Base-by-base conservation (phyloP, 2,329 filamentous ascomycete species). In the Diaporthe eres region DNA sequence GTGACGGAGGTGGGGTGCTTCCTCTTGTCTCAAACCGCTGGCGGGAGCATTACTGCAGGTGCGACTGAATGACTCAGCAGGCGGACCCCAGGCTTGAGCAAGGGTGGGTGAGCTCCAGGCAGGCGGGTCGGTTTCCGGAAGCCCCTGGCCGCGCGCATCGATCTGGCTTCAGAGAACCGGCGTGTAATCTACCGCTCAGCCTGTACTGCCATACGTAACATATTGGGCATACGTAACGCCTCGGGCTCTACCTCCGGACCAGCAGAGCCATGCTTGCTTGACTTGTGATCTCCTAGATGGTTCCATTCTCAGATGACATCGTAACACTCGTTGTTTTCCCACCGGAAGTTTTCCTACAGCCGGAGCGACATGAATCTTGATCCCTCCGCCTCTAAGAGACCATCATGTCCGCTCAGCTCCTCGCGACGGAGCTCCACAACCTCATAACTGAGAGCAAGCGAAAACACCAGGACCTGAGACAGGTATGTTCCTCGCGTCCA, bases 401-500 rank as follows among this genome's bases (percentile, higher is more conserved):
- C 84, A 92, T 87, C 81, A 98, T 98, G 95, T 97, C 95, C 84
- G 93, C 95, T 81, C 95, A 97, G 90, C 92, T 98, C 82, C 90
- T 98, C 81, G 92, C 93, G 82, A 93, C 94, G 75, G 96, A 98
- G 90, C 91, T 98, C 84, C 91, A 93, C 82, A 97, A 95, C 86
- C 91, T 98, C 83, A 93, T 98, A 81, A 95, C 97, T 85, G 97
- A 99, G 87, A 97, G 96, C 83, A 98, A 98, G 86, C 92, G 96
- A 81, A 98, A 98, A 86, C 94, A 98, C 84, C 92, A 94, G 80
- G 97, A 98, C 81, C 89, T 99, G 72, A 92, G 94, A 87, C 94
- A 94, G 89, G 94, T 93, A 86, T 9, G 12, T 28, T 5, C 15
- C 25, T 31, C 42, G 22, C 10, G 42, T 31, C 10, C 81, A 89